Conservation (phyloP, 1,284 basidiomycete genomes). For the Ceratobasidium sp. region DNA sequence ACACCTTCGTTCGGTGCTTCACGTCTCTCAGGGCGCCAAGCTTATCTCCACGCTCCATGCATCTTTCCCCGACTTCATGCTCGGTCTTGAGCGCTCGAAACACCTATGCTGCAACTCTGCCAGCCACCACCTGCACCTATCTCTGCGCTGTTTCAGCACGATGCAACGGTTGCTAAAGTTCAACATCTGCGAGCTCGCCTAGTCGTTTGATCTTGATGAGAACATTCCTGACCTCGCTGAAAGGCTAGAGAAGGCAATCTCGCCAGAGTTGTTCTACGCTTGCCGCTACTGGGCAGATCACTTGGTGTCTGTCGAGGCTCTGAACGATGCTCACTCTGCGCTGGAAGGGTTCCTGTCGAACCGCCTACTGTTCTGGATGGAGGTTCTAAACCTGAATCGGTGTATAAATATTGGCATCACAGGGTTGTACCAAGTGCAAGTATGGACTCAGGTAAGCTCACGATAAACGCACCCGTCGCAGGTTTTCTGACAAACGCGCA, state of each 20-base stretch:
- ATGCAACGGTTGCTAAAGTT: conserved; percentile 11
- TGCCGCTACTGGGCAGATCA: conserved; percentile 30
- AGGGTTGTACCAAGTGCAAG: neutral
- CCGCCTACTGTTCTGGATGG: conserved; percentile 20
- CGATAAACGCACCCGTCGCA: neutral
- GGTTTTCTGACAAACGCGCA: neutral
- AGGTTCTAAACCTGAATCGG: conserved; percentile 26
- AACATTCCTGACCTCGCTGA: neutral
- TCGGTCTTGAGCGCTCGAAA: neutral
- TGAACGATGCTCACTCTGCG: neutral
- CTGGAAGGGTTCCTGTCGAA: neutral
- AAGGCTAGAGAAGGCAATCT: neutral
- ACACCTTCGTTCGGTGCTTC: conserved; percentile 9
- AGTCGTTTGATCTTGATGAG: conserved; percentile 18
- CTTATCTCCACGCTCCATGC: conserved; percentile 18
- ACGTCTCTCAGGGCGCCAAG: neutral
- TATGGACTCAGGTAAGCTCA: neutral
- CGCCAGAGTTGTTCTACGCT: neutral
- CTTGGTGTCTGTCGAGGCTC: neutral
- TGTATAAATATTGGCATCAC: neutral
- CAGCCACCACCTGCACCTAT: neutral
- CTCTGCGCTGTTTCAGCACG: neutral
- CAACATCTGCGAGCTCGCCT: conserved; percentile 36
- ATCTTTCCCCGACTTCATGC: conserved; percentile 31
- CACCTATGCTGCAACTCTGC: neutral